These are phyloP conservation scores for Aspergillus olivimuriae DNA, from an alignment of 495 filamentous ascomycete genomes.

Conservation along the genomic window DNA sequence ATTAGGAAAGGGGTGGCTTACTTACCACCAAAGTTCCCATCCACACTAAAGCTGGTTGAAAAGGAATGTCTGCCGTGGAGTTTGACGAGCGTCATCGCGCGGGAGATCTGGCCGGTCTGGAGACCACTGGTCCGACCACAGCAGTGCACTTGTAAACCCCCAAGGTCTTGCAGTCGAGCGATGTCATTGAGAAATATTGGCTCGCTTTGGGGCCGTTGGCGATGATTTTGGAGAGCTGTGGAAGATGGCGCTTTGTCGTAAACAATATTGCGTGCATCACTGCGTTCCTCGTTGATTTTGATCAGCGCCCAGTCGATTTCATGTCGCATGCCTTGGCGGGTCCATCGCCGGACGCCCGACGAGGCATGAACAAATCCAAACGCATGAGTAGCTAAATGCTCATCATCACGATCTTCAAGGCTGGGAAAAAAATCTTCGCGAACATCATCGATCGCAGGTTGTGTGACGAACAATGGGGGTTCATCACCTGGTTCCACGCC, in stretches of 20 bases:
- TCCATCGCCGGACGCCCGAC: slow-evolving; percentile 73
- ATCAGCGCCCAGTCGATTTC: slow-evolving; percentile 97
- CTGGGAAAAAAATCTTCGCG: slow-evolving; percentile 68
- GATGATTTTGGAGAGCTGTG: slow-evolving; percentile 8
- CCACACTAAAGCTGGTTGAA: slow-evolving; percentile 74
- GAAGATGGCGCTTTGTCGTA: slow-evolving; percentile 38
- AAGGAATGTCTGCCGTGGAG: slow-evolving; percentile 75
- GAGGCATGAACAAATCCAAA: slow-evolving; percentile 84
- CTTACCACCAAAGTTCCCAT: slow-evolving; percentile 62
- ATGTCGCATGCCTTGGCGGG: slow-evolving; percentile 60
- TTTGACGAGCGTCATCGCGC: slow-evolving; percentile 71
- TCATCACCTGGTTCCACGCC: slow-evolving; percentile 71
- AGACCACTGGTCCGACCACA: slow-evolving; percentile 87
- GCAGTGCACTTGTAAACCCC: slow-evolving; percentile 74
- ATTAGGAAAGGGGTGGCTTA: slow-evolving; percentile 10
- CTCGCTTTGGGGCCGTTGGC: slow-evolving; percentile 15
- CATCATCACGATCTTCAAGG: slow-evolving; percentile 57
- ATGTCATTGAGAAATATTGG: slow-evolving; percentile 37
- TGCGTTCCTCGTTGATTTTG: slow-evolving; percentile 64
- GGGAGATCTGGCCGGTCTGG: slow-evolving; percentile 67
- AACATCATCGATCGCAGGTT: slow-evolving; percentile 83
- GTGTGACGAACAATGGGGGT: slow-evolving; percentile 66
- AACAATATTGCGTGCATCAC: slow-evolving; percentile 64
- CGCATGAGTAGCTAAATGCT: slow-evolving; percentile 68
- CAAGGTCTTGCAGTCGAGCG: slow-evolving; percentile 49